Evolutionary conservation across 192 early-diverging fungal species (phyloP).

Genomic region (Entomortierella lignicola): DNA sequence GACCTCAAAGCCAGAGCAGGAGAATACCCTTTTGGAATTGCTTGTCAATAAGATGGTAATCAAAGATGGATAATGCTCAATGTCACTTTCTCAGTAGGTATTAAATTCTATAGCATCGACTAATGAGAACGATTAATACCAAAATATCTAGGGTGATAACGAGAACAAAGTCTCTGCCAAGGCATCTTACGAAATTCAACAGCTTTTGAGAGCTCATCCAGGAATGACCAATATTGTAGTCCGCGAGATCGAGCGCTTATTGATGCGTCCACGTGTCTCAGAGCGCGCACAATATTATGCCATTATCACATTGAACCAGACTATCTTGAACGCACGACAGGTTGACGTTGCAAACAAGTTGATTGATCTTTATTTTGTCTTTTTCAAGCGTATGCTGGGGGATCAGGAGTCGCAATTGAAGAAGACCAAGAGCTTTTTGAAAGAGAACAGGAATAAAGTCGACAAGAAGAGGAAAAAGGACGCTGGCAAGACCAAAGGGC

Average conservation of each 20-base stretch:
- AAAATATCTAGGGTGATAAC: constrained; percentile 84
- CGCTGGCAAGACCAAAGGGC: constrained; percentile 51
- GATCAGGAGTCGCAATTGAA: constrained; percentile 53
- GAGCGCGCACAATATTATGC: constrained; percentile 93
- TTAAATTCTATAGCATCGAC: too few species aligned
- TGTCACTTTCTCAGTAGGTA: too few species aligned
- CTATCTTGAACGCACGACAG: constrained; percentile 83
- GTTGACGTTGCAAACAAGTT: constrained; percentile 82
- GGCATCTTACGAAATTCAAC: constrained; percentile 79
- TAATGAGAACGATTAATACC: too few species aligned
- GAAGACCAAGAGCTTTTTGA: constrained; percentile 48
- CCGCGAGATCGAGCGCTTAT: constrained; percentile 86
- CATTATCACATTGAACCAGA: constrained; percentile 92
- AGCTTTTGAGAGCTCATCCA: constrained; percentile 80
- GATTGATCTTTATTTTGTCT: constrained; percentile 89
- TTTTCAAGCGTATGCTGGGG: constrained; percentile 87
- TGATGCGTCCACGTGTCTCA: constrained; percentile 78
- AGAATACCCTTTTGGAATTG: constrained; percentile 91
- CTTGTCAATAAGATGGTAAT: constrained; percentile 91
- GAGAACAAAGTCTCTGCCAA: constrained; percentile 91
- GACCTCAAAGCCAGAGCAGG: constrained; percentile 92
- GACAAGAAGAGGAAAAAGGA: constrained; percentile 65
- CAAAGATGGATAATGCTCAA: background rate
- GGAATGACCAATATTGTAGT: constrained; percentile 92
- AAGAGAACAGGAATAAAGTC: constrained; percentile 56